These are phyloP conservation scores for Cochlearia excelsa DNA, from an alignment of 345 rosid genomes.

Conservation along the genomic window DNA sequence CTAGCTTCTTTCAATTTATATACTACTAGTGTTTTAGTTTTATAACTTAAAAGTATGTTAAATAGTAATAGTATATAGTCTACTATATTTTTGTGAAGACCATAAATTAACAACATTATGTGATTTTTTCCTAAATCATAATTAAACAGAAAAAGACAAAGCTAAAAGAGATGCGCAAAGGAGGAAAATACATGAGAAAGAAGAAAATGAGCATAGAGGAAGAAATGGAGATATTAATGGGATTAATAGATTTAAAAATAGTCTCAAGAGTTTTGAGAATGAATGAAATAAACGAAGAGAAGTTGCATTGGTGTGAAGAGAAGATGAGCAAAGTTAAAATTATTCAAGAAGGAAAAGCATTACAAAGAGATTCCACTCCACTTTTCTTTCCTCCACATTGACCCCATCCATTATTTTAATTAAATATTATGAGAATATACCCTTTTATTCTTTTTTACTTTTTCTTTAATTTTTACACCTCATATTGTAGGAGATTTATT, in stretches of 20 bases:
- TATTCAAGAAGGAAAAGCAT: constrained; percentile 49
- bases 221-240: constrained; percentile 91
- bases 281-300: constrained; percentile 64
- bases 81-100: too few species aligned
- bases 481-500: constrained; percentile 31
- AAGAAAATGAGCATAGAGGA: constrained; percentile 64
- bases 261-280: constrained; percentile 90
- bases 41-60: background rate
- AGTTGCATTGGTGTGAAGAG: constrained; percentile 92
- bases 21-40: background rate
- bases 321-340: constrained; percentile 92
- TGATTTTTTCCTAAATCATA: too few species aligned
- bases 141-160: constrained; percentile 68
- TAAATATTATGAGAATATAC: constrained; percentile 26
- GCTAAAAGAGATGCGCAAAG: constrained; percentile 71
- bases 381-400: constrained; percentile 94
- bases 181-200: constrained; percentile 66
- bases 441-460: constrained; percentile 30
- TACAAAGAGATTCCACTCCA: constrained; percentile 86
- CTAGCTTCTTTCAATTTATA: too few species aligned
- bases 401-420: constrained; percentile 34
- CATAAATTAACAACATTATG: too few species aligned
- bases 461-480: constrained; percentile 9
- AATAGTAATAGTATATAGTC: too few species aligned
- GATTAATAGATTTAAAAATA: constrained; percentile 75